Conservation (phyloP, 352 stramenopile species). For the Thraustochytrium sp. region DNA sequence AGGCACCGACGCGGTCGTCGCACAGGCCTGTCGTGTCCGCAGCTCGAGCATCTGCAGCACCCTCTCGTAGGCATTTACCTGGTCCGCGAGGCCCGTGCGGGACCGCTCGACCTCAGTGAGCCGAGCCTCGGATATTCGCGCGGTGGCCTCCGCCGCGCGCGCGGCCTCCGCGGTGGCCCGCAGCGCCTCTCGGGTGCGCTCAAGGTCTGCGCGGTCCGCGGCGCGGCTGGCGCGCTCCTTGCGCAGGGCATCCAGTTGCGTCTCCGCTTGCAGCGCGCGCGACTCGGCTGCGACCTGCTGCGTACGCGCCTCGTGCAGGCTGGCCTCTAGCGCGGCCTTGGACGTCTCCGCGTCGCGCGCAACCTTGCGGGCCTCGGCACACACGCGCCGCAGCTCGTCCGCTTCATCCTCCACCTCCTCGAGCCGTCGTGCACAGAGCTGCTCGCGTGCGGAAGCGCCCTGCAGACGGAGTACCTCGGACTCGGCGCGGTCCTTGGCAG, state of each 20-base stretch:
- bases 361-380: neutral
- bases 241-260: neutral
- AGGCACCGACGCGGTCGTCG: too few species aligned
- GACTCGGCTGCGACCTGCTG: neutral
- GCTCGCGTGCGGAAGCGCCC: neutral
- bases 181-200: neutral
- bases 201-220: neutral
- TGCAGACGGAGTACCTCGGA: neutral
- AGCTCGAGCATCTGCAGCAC: too few species aligned
- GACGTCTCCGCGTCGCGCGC: neutral
- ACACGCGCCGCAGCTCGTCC: neutral
- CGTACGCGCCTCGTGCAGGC: neutral
- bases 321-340: neutral
- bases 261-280: neutral
- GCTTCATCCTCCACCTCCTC: neutral
- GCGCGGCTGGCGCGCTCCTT: neutral
- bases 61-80: too few species aligned
- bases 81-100: too few species aligned
- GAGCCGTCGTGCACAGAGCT: neutral
- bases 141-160: too few species aligned
- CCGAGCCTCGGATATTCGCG: too few species aligned
- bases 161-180: too few species aligned
- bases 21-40: too few species aligned
- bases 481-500: neutral
- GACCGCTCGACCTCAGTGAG: too few species aligned